Percentiles rank a stretch among this genome's conserved stretches.
Evolutionary conservation across 1,284 basidiomycete genomes (phyloP).

Genomic region (Cystobasidium sp.): DNA sequence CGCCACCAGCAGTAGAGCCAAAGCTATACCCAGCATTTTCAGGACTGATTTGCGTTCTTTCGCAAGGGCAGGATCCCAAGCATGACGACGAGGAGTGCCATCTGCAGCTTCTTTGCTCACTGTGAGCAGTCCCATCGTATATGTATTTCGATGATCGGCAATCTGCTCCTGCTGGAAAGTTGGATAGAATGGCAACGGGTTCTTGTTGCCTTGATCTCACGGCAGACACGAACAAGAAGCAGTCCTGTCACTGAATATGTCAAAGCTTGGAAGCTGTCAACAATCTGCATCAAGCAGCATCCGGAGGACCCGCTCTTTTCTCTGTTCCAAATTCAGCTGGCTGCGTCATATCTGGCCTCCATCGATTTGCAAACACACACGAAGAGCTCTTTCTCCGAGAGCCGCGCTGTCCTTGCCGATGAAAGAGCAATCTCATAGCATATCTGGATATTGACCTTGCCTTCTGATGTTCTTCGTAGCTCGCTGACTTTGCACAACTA

Average conservation of each 20-base stretch:
- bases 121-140: conserved; percentile 10
- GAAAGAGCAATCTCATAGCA: not conserved
- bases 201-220: not conserved
- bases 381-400: not conserved
- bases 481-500: not conserved
- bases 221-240: not conserved
- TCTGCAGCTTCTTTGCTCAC: conserved; percentile 47
- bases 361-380: conserved; percentile 14
- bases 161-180: not conserved
- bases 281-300: not conserved
- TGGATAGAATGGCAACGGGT: not conserved
- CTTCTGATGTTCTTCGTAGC: not conserved
- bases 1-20: conserved; percentile 45
- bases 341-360: not conserved
- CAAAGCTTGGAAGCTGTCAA: no score
- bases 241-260: not conserved
- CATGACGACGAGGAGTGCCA: conserved; percentile 49
- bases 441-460: not conserved
- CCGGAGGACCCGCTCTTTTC: not conserved
- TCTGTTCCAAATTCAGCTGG: conserved; percentile 10
- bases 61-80: conserved; percentile 50
- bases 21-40: conserved; percentile 49
- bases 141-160: not conserved
- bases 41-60: conserved; percentile 52
- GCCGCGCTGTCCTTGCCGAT: conserved; percentile 14